Conservation (phyloP, 176 grass and related monocot species). For the Bonia amplexicaulis region DNA sequence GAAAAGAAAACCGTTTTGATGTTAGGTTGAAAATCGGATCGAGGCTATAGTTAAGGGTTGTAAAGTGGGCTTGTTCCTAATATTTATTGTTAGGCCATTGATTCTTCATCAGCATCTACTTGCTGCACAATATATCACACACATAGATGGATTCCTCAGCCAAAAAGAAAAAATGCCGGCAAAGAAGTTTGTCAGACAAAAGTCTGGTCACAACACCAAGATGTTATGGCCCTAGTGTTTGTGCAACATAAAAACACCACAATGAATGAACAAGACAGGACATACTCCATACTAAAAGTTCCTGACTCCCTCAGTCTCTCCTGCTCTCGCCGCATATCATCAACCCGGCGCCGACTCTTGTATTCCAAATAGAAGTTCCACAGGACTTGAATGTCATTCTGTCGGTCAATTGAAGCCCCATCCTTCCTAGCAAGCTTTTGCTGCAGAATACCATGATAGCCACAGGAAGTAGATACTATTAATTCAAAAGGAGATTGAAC, state of each 20-base stretch:
- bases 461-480: not conserved
- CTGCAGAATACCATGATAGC: slow-evolving; percentile 39
- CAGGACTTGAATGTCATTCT: slow-evolving; percentile 62
- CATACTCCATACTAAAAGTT: slow-evolving; percentile 79
- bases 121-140: not conserved
- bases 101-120: not conserved
- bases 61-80: no score
- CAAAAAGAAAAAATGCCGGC: not conserved
- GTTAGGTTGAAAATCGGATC: no score
- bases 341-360: slow-evolving; percentile 57
- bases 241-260: not conserved
- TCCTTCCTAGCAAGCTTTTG: slow-evolving; percentile 84
- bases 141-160: not conserved
- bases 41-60: no score
- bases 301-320: slow-evolving; percentile 62
- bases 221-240: not conserved
- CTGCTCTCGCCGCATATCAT: slow-evolving; percentile 74
- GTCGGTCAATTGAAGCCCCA: slow-evolving; percentile 46
- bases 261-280: not conserved
- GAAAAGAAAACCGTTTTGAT: no score
- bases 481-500: not conserved
- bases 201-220: not conserved
- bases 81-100: not conserved
- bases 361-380: slow-evolving; percentile 78
- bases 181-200: not conserved